Base-by-base conservation (phyloP, 176 grass and related monocot species). In the Avena atlantica region DNA sequence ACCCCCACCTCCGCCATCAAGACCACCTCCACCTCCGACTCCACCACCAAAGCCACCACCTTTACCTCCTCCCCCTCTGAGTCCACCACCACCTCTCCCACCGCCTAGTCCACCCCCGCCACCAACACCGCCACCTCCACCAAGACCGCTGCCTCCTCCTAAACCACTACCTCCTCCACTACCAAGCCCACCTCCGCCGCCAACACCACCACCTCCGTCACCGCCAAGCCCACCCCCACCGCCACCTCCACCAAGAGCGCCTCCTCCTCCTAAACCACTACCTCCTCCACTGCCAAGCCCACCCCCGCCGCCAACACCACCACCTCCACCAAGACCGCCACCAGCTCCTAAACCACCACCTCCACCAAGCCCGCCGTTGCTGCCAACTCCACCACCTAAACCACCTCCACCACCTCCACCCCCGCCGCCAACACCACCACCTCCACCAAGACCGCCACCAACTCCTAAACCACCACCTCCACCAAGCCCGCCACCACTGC, bases 361-460 rank as follows among this genome's bases (percentile, higher is more conserved):
- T 8, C 16, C 16, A 19, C 55, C 55, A 57, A 17, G 16, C 16
- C 55, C 60, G 1, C 9, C 59, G 0, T 3, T 3, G 31, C 31
- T 34, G 31, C 31, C 31, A 34, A 4, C 31, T 34, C 59, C 59
- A 11, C 45, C 45, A 2, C 45, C 45, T 9, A 48, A 9, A 48
- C 9, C 45, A 48, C 45, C 45, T 4, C 89, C 85, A 0, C 31
- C 86, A 5, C 82, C 90, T 6, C 78, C 89, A 0, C 89, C 88
- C 0, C 80, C 74, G 0, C 25, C 85, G 0, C 84, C 83, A 1
- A 36, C 51, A 31, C 80, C 74, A n/a, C n/a, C n/a, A n/a, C n/a
- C 90, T 6, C 78, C 89, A 0, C 89, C 88, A 1, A 76, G 24
- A 0, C 80, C 74, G 0, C 25, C 85, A 0, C 84, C 83, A 1